These are phyloP conservation scores for Rhizomucor pusillus DNA, from an alignment of 371 early-diverging fungal species.

Conservation along the genomic window DNA sequence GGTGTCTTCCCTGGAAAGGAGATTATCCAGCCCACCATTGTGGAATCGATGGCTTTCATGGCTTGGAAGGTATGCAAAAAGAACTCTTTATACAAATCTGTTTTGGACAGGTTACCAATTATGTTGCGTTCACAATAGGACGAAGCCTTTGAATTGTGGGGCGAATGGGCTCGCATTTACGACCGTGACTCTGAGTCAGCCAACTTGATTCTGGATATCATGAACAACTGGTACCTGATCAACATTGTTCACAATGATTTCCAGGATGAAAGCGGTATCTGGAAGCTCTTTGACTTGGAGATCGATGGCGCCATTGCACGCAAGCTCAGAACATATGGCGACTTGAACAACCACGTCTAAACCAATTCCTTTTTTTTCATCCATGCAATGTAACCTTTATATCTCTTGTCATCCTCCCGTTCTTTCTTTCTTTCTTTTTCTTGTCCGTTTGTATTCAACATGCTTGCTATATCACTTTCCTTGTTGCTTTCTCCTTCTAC, in stretches of 20 bases:
- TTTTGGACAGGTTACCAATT: no score
- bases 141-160: conserved; percentile 96
- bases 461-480: conserved; percentile 6
- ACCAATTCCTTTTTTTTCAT: not conserved
- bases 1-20: conserved; percentile 98
- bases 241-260: conserved; percentile 97
- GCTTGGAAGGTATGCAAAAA: no score
- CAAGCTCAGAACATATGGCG: conserved; percentile 17
- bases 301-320: conserved; percentile 37
- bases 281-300: conserved; percentile 65
- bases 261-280: conserved; percentile 70
- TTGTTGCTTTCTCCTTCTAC: conserved; percentile 1
- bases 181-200: conserved; percentile 55
- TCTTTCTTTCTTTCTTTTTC: not conserved
- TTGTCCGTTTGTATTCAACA: conserved; percentile 20
- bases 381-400: not conserved
- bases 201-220: conserved; percentile 65
- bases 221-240: conserved; percentile 85
- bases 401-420: conserved; percentile 4
- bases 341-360: conserved; percentile 6
- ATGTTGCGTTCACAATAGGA: no score
- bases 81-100: no score
- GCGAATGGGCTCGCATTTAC: conserved; percentile 86
- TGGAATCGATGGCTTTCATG: conserved; percentile 88
- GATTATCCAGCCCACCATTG: conserved; percentile 95